Conservation (phyloP, 345 rosid genomes). For the Aethionema arabicum region DNA sequence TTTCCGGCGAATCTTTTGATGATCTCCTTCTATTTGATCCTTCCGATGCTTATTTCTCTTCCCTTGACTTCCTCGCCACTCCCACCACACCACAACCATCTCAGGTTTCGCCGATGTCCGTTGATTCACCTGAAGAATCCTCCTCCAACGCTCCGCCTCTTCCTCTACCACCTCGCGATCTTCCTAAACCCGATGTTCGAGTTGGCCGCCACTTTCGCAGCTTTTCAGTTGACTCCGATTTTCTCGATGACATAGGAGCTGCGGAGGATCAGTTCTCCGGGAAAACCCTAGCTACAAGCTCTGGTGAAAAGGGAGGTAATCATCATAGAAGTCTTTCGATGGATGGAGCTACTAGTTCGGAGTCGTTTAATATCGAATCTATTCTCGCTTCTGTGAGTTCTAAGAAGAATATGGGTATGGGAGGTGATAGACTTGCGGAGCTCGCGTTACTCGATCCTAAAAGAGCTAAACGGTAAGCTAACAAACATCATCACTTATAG, state of each 20-base stretch:
- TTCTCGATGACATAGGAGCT: slow-evolving; percentile 57
- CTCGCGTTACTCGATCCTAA: slow-evolving; percentile 91
- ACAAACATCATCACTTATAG: background rate
- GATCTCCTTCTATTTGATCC: slow-evolving; percentile 85
- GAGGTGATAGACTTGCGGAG: slow-evolving; percentile 73
- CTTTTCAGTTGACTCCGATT: slow-evolving; percentile 86
- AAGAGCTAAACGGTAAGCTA: slow-evolving; percentile 80
- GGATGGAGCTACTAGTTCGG: slow-evolving; percentile 62
- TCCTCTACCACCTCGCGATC: slow-evolving; percentile 42
- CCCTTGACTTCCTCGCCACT: slow-evolving; percentile 60
- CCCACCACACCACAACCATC: slow-evolving; percentile 36
- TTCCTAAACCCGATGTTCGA: slow-evolving; percentile 16
- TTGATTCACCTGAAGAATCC: slow-evolving; percentile 66
- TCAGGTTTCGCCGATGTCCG: slow-evolving; percentile 43
- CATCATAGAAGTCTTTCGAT: slow-evolving; percentile 72
- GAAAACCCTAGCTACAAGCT: slow-evolving; percentile 32
- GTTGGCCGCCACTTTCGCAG: slow-evolving; percentile 61
- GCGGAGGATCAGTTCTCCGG: slow-evolving; percentile 43
- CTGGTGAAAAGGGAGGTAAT: slow-evolving; percentile 47
- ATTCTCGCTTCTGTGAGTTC: slow-evolving; percentile 35
- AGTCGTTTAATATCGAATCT: slow-evolving; percentile 62
- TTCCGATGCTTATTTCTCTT: slow-evolving; percentile 76
- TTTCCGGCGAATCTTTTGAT: slow-evolving; percentile 66
- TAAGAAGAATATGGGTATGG: slow-evolving; percentile 78
- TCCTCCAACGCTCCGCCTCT: slow-evolving; percentile 46